Base-by-base conservation (phyloP, 257 asterid genomes). In the Marsdenia floribunda region DNA sequence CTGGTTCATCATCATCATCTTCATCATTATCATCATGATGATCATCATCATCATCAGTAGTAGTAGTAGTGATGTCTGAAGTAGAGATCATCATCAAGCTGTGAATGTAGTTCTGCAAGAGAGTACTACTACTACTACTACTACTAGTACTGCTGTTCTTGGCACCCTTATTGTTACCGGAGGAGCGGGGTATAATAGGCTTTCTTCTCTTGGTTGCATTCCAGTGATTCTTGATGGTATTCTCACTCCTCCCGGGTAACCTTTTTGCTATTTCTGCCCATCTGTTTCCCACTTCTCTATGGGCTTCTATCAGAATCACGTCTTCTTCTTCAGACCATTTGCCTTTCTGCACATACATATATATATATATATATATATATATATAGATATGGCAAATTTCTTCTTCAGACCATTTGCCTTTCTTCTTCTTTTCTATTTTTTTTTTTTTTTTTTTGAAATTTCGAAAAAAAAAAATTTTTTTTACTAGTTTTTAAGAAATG, bases 311-410 rank as follows among this genome's bases (percentile, higher is more conserved):
- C 52, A 89, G 82, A 16, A 80, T 80, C 77, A 40, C 42, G 46
- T 87, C 91, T 82, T 89, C 96, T 78, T 89, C 96, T 60, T 85
- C 93, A 2, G 93, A 73, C 91, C 92, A 89, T 69, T 80, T 76
- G 65, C 83, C 92, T 80, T 87, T 89, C 93, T 89, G 81, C 82
- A 47, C 2, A 21, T 0, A 42, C 9, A 5, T 6, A 42, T 6
- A 38, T 3, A 38, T 5, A 38, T 38, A 38, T 5, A 38, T 38
- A 38, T 5, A 38, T 38, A 38, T 38, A 38, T 38, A 38, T 38
- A 38, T 29, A n/a, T 29, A 29, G 33, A 29, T 29, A 29, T 29
- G 33, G n/a, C n/a, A n/a, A n/a, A n/a, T n/a, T n/a, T n/a, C n/a
- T n/a, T n/a, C n/a, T n/a, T n/a, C n/a, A n/a, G n/a, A n/a, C n/a